A percentile compares a stretch with the other conserved stretches of the same genome.
These are phyloP conservation scores for Mycena polygramma DNA, from an alignment of 768 basidiomycete species.

Conservation along the genomic window DNA sequence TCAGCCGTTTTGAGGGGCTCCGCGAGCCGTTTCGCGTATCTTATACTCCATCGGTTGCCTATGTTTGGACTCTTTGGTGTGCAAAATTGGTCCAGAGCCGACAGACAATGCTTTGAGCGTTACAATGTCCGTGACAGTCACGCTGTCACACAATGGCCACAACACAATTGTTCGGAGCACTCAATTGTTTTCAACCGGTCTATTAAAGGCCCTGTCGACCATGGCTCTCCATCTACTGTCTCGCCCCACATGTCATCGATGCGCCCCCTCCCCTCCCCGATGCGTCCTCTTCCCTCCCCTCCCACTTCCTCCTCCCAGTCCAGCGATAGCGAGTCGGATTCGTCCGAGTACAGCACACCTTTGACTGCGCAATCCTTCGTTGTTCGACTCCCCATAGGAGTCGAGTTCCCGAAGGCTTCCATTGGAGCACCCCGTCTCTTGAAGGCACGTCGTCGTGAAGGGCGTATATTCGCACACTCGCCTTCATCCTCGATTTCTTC, in stretches of 20 bases:
- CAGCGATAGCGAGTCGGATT: constrained; percentile 1
- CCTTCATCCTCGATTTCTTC: constrained; percentile 38
- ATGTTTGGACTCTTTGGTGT: too few species aligned
- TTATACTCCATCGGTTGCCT: too few species aligned
- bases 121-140: too few species aligned
- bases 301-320: constrained; percentile 21
- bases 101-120: too few species aligned
- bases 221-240: constrained; percentile 8
- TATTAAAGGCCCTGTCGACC: background rate
- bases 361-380: constrained; percentile 15
- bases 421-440: constrained; percentile 21
- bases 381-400: constrained; percentile 26
- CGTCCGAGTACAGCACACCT: constrained; percentile 20
- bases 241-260: background rate
- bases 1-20: too few species aligned
- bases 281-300: constrained; percentile 31
- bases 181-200: background rate
- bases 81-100: too few species aligned
- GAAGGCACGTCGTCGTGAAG: constrained; percentile 41
- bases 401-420: constrained; percentile 1
- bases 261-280: constrained; percentile 30
- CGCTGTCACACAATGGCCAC: background rate
- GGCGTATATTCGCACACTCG: constrained; percentile 40
- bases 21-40: too few species aligned
- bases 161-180: constrained; percentile 8